These are phyloP conservation scores for Arthromyces matolae DNA, from an alignment of 768 basidiomycete genomes.

Conservation along the genomic window DNA sequence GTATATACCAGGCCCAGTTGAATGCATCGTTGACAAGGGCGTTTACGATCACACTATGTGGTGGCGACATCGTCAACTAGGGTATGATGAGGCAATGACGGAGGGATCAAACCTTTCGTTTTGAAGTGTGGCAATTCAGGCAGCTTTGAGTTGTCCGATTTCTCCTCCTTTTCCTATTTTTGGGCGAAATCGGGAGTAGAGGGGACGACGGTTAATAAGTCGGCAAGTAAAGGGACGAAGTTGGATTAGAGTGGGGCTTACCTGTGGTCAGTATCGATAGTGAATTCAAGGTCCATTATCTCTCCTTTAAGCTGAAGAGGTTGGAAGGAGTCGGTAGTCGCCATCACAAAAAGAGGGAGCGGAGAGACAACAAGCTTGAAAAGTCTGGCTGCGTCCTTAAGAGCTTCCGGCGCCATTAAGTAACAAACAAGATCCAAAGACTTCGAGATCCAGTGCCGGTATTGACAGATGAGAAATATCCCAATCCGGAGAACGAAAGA, in stretches of 20 bases:
- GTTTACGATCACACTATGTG: conserved; percentile 83
- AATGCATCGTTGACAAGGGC: conserved; percentile 88
- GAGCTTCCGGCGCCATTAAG: conserved; percentile 60
- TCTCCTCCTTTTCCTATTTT: conserved; percentile 75
- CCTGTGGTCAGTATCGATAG: conserved; percentile 67
- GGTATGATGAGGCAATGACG: conserved; percentile 7
- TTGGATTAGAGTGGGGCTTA: conserved; percentile 25
- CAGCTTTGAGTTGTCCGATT: conserved; percentile 91
- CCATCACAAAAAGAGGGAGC: conserved; percentile 44
- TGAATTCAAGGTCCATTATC: conserved; percentile 75
- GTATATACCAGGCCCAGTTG: conserved; percentile 75
- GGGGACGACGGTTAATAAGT: conserved; percentile 47
- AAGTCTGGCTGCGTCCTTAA: conserved; percentile 47
- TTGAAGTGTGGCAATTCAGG: conserved; percentile 89
- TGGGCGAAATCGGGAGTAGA: conserved; percentile 42
- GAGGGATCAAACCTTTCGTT: conserved; percentile 69
- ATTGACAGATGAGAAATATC: conserved; percentile 36
- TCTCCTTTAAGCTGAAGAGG: conserved; percentile 69
- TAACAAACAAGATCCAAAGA: conserved; percentile 42
- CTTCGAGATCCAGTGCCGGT: conserved; percentile 43
- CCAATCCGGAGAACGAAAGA: conserved; percentile 26
- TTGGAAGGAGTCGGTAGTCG: conserved; percentile 52
- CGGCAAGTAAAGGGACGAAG: conserved; percentile 37
- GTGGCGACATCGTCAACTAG: conserved; percentile 14
- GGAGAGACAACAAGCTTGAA: conserved; percentile 46